Base-by-base conservation (phyloP, 257 asterid species). In the Pogostemon cablin region DNA sequence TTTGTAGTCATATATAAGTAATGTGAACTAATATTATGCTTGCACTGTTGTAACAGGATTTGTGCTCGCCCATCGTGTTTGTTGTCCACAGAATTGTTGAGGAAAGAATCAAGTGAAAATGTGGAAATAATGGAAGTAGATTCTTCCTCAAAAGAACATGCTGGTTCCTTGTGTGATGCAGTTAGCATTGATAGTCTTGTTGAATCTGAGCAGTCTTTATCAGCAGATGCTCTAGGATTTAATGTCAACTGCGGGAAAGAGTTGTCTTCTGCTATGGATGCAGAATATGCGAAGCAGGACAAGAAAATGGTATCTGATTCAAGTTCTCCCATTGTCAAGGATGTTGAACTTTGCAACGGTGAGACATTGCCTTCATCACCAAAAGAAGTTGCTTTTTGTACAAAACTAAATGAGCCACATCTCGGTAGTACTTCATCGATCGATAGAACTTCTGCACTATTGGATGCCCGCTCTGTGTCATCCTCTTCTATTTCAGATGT, bases 21-120 rank as follows among this genome's bases (percentile, higher is more conserved):
- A 55, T 37, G 37, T 35, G 48, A 25, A 44, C 7, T 56, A 15
- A 8, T 65, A 10, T 5, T 65, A 35, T 52, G 38, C 75, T 54
- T 58, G n/a, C 4, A 59, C 35, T 64, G 63, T 77, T 69, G 32
- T 71, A 50, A 71, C 86, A 90, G 97, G 92, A 75, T 81, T 15
- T 57, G 65, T 78, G 86, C 87, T 62, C 86, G 95, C 50, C 84
- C 88, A 9, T 79, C 93, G 11, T 84, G 87, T 76, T 80, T 93
- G 54, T 87, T 86, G 79, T 85, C 92, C 35, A 53, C 69, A 35
- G 93, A 85, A 62, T 52, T 76, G 61, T 72, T 70, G 62, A 77
- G 46, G 80, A 78, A 81, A 69, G 86, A 78, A 63, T 86, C 71
- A 44, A 80, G 35, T 2, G 74, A 62, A 60, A 79, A 69, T 17